phyloP scores from a whole-genome alignment of 2,329 filamentous ascomycete genomes.

The Diaporthe sp. region DNA sequence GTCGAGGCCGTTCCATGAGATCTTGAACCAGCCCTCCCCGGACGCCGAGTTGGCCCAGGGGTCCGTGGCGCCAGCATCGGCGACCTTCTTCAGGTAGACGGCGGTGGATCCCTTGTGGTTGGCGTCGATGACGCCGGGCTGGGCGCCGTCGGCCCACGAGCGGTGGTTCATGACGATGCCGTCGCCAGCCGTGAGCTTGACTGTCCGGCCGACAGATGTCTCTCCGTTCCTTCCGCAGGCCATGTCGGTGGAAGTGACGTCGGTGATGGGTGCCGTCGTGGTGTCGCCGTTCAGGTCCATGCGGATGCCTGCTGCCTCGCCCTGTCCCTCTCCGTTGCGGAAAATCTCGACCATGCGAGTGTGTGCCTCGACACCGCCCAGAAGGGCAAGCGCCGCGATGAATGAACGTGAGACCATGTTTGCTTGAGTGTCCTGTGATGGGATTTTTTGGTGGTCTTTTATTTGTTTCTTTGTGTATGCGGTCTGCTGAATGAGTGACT shows the following conservation, averaged over 20 bases:
- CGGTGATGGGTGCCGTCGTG: slow-evolving; percentile 18
- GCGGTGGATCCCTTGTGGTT: slow-evolving; percentile 30
- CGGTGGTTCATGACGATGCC: slow-evolving; percentile 29
- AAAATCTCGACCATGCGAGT: slow-evolving; percentile 32
- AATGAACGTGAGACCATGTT: slow-evolving; percentile 28
- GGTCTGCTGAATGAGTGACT: slow-evolving; percentile 21
- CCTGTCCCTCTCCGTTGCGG: slow-evolving; percentile 28
- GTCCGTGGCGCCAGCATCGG: neutral
- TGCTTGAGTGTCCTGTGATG: slow-evolving; percentile 1
- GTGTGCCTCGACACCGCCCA: slow-evolving; percentile 25
- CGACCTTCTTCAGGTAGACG: slow-evolving; percentile 29
- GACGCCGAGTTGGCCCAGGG: neutral
- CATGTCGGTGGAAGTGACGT: neutral
- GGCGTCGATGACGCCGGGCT: slow-evolving; percentile 26
- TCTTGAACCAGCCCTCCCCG: slow-evolving; percentile 29
- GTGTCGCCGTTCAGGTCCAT: slow-evolving; percentile 14
- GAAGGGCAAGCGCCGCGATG: slow-evolving; percentile 24
- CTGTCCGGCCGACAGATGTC: slow-evolving; percentile 3
- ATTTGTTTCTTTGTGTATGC: neutral
- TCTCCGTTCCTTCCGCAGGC: slow-evolving; percentile 19
- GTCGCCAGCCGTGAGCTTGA: slow-evolving; percentile 15
- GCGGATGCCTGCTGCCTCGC: slow-evolving; percentile 18
- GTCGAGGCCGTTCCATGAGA: slow-evolving; percentile 28
- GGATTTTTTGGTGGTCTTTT: neutral
- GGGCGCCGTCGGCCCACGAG: slow-evolving; percentile 28